A percentile compares a stretch with the other conserved stretches of the same genome.
These are phyloP conservation scores for Blastobotrys terrestris DNA, from an alignment of 805 yeast genomes.

Conservation along the genomic window DNA sequence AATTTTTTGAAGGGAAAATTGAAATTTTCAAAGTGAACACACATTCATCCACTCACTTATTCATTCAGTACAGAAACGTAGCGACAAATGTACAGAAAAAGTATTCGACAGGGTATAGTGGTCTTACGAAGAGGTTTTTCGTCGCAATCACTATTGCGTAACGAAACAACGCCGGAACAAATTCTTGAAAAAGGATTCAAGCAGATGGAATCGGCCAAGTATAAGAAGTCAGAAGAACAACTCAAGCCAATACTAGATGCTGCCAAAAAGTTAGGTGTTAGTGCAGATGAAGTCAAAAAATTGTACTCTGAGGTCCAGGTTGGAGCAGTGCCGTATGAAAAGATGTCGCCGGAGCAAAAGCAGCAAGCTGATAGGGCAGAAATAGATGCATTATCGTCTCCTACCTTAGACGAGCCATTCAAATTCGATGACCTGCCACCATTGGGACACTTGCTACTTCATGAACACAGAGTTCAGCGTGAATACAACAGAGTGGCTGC, in stretches of 20 bases:
- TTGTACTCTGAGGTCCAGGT: constrained; percentile 24
- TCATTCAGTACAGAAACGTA: neutral
- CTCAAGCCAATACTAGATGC: constrained; percentile 25
- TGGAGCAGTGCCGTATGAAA: constrained; percentile 15
- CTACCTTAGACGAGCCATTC: constrained; percentile 28
- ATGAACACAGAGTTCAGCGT: constrained; percentile 68
- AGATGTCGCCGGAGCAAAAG: constrained; percentile 15
- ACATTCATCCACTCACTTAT: neutral
- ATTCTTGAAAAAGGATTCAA: constrained; percentile 28
- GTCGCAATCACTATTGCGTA: neutral
- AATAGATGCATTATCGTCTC: constrained; percentile 22
- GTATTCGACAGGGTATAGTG: neutral
- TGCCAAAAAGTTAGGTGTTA: constrained; percentile 27
- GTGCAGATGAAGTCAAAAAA: constrained; percentile 20
- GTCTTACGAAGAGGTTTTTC: neutral
- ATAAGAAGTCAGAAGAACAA: constrained; percentile 25
- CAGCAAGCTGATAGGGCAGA: constrained; percentile 19
- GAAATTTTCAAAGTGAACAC: neutral
- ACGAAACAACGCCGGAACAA: constrained; percentile 11
- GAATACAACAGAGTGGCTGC: constrained; percentile 79
- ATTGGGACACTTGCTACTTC: constrained; percentile 63
- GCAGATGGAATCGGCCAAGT: constrained; percentile 25
- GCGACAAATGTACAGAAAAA: neutral
- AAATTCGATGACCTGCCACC: constrained; percentile 62
- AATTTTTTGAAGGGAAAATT: neutral